phyloP scores from a whole-genome alignment of 768 basidiomycete genomes.

The Lactarius trivialis region DNA sequence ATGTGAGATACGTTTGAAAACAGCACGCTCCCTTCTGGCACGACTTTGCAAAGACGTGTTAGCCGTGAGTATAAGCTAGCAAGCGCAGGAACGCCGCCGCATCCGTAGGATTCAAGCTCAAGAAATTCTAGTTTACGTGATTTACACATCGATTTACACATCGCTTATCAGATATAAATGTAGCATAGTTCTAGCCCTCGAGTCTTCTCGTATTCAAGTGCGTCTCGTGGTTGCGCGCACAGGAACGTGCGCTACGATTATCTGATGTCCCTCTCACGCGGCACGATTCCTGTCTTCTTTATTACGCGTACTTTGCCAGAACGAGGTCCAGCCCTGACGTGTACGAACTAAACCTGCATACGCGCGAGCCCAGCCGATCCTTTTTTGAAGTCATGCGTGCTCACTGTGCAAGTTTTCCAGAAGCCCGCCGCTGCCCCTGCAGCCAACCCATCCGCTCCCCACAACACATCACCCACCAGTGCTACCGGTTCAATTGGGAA shows the following conservation, averaged over 20 bases:
- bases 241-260: not conserved
- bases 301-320: not conserved
- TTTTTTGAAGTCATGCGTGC: not conserved
- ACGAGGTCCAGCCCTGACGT: not conserved
- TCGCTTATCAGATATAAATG: not conserved
- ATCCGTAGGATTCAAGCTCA: too few relatives aligned
- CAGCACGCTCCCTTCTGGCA: too few relatives aligned
- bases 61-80: too few relatives aligned
- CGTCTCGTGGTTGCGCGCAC: not conserved
- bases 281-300: not conserved
- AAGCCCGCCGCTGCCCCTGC: too few relatives aligned
- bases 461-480: too few relatives aligned
- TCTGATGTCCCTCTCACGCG: not conserved
- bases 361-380: not conserved
- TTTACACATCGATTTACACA: not conserved
- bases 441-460: too few relatives aligned
- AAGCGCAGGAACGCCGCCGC: too few relatives aligned
- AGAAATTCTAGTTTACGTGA: not conserved
- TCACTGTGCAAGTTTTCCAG: not conserved
- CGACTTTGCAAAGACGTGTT: too few relatives aligned
- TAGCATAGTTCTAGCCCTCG: not conserved
- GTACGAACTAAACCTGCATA: not conserved
- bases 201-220: not conserved
- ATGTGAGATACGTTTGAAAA: too few relatives aligned
- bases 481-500: too few relatives aligned